phyloP scores from a whole-genome alignment of 768 basidiomycete species.

The Tubosaeta sp. region DNA sequence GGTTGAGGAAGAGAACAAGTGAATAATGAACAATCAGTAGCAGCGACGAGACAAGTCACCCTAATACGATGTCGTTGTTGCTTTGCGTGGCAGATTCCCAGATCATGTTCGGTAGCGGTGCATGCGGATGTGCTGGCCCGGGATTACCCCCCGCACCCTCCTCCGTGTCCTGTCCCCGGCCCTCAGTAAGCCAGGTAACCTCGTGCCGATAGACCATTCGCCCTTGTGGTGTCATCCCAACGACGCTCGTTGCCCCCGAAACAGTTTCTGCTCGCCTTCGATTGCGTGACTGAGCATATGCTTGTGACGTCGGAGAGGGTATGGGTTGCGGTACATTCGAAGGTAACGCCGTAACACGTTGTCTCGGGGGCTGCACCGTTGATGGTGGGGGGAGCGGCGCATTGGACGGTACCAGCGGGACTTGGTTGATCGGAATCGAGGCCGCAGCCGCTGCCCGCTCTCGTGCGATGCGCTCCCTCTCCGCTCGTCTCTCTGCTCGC shows the following conservation, averaged over 20 bases:
- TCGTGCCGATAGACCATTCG: slow-evolving; percentile 29
- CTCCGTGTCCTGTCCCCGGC: slow-evolving; percentile 14
- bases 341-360: slow-evolving; percentile 28
- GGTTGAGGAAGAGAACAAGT: background rate
- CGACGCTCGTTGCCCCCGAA: slow-evolving; percentile 26
- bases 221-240: slow-evolving; percentile 27
- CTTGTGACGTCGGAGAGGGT: slow-evolving; percentile 19
- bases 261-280: slow-evolving; percentile 34
- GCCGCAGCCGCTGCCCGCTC: slow-evolving; percentile 21
- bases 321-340: slow-evolving; percentile 19
- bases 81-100: slow-evolving; percentile 28
- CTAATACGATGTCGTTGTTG: slow-evolving; percentile 30
- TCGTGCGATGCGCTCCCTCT: slow-evolving; percentile 32
- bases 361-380: slow-evolving; percentile 18
- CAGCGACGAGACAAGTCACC: slow-evolving; percentile 13
- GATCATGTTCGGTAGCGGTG: slow-evolving; percentile 21
- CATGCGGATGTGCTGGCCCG: slow-evolving; percentile 17
- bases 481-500: slow-evolving; percentile 34
- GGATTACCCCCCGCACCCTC: slow-evolving; percentile 17
- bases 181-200: slow-evolving; percentile 24
- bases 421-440: slow-evolving; percentile 13
- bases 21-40: slow-evolving; percentile 5
- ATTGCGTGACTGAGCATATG: slow-evolving; percentile 20
- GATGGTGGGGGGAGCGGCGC: slow-evolving; percentile 11
- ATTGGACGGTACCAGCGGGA: slow-evolving; percentile 10